Base-by-base conservation (phyloP, 768 basidiomycete genomes). In the Lentinula lateritia region DNA sequence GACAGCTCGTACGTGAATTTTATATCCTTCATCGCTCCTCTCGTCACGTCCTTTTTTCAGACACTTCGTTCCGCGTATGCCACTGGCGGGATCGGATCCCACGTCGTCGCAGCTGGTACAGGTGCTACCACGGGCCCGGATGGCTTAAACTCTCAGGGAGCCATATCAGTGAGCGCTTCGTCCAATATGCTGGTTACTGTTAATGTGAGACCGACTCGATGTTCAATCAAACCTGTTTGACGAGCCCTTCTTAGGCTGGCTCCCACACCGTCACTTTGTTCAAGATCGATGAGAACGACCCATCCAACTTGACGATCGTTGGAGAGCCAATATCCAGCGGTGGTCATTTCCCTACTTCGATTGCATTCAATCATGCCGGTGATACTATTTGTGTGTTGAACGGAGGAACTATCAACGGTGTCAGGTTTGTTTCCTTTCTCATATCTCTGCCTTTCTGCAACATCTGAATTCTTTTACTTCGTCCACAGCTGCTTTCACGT, bases 401-500 rank as follows among this genome's bases (percentile, higher is more conserved):
- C 60, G 74, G 73, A 48, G 76, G 76, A 10, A 61, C 48, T 38
- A 65, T 70, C 34, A 75, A 74, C 63, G 71, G 73, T 28, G 75
- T 77, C 16, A 66, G 69, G 72, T 75, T 46, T 6, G 28, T 28
- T 70, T 53, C 5, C 18, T 15, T 23, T 58, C 10, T n/a, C 2
- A 5, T 20, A 23, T 23, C 6, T 23, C 18, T 28, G 9, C 6
- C 43, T 2, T 45, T 18, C 2, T 28, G 6, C 38, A 39, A 39
- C 38, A 39, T 5, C 3, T 39, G 5, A 3, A 2, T 6, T 16
- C 20, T 16, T 35, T 35, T 5, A 50, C 5, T n/a, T 45, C 20
- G 10, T 12, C n/a, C 32, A 79, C 61, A 82, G 46, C 46, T 48
- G 82, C 69, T 83, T 73, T 68, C 67, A 66, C 13, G 74, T 78